These are phyloP conservation scores for Rubus idaeus DNA, from an alignment of 306 rosid genomes.

Conservation along the genomic window DNA sequence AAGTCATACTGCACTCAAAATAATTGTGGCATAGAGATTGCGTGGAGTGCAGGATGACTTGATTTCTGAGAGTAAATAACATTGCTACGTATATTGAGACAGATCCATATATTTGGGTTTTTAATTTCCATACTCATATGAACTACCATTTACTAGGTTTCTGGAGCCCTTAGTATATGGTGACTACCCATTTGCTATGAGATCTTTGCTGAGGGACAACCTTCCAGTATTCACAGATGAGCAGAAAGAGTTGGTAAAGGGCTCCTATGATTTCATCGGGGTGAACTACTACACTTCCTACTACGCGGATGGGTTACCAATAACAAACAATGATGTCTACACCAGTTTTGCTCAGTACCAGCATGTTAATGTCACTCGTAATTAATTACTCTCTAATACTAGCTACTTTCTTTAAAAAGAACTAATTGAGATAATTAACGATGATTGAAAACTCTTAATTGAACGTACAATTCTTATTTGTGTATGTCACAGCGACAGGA, in stretches of 20 bases:
- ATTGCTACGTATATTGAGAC: background rate
- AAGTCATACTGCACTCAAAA: background rate
- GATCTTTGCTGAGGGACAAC: background rate
- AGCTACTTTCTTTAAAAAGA: background rate
- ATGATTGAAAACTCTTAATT: background rate
- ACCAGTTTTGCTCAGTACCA: background rate
- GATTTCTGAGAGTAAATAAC: no score
- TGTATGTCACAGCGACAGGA: background rate
- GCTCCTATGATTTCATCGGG: conserved; percentile 4
- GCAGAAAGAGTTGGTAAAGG: conserved; percentile 8
- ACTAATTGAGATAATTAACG: background rate
- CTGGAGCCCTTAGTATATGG: conserved; percentile 10
- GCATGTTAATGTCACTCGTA: background rate
- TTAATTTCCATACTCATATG: background rate
- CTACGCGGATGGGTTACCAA: background rate
- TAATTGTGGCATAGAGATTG: no score
- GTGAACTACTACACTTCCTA: conserved; percentile 10
- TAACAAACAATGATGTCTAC: background rate
- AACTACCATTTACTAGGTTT: background rate
- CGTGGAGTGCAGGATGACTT: no score
- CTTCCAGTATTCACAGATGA: conserved; percentile 11
- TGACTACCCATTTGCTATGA: background rate
- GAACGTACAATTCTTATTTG: background rate
- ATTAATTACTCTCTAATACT: background rate
- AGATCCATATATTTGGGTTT: no score